phyloP scores from a whole-genome alignment of 2,329 filamentous ascomycete genomes.

The Fusarium bulbicola region DNA sequence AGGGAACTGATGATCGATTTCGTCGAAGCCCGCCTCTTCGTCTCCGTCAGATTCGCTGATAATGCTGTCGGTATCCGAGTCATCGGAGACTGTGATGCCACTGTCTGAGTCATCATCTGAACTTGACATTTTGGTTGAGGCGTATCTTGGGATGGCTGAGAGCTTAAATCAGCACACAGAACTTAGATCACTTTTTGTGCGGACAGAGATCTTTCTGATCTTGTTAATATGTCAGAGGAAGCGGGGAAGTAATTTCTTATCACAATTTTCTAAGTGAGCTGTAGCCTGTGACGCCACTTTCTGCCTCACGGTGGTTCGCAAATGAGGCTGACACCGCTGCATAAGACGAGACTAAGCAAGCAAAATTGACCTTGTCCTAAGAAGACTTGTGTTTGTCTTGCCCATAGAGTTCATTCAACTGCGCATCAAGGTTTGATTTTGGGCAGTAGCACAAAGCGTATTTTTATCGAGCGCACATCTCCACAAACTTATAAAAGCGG shows the following conservation, averaged over 20 bases:
- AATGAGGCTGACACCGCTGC: neutral
- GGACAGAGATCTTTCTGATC: too few species aligned
- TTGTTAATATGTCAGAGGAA: rapidly evolving
- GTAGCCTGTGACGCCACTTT: neutral
- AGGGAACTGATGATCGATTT: neutral
- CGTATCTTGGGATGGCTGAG: neutral
- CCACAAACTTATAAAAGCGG: neutral
- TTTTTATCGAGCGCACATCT: neutral
- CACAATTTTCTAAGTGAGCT: neutral
- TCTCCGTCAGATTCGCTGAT: neutral
- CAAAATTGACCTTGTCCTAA: neutral
- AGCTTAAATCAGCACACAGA: too few species aligned
- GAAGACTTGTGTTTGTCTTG: neutral
- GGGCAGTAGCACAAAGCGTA: neutral
- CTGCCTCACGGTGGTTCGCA: neutral
- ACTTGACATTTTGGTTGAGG: neutral
- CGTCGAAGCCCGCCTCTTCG: neutral
- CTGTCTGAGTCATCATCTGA: neutral
- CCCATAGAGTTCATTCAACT: neutral
- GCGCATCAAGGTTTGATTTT: neutral
- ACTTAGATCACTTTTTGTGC: too few species aligned
- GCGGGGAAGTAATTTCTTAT: neutral
- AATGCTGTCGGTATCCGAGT: neutral
- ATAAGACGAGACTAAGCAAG: neutral
- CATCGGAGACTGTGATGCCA: neutral